Evolutionary conservation across 768 basidiomycete genomes (phyloP), one percentile per base, ranked within the genome.

Genomic region (Rubroboletus satanas): DNA sequence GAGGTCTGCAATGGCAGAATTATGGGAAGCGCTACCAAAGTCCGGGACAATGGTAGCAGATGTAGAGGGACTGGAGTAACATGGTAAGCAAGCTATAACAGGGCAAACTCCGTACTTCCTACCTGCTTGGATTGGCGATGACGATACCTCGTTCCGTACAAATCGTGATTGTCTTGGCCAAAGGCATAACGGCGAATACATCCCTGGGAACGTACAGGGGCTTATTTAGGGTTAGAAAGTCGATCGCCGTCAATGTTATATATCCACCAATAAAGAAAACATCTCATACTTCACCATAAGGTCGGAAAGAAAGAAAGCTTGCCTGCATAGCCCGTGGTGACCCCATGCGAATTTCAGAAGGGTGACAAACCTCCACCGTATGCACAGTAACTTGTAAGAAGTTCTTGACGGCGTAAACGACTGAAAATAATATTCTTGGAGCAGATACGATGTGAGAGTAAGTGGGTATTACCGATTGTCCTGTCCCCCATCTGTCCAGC

Each of bases 121-220:
- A 92, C 91, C 84, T 83, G 26, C 75, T 80, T 23, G 86, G 87
- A 62, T 87, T 83, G 9, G 82, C 73, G 39, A 90, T 82, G 8
- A 84, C 76, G 32, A 93, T 77, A 11, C 84, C 81, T 29, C 82
- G 81, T 33, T 80, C 79, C 0, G 84, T 83, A 58, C 83, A 83
- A 26, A 93, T 77, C 0, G 83, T 85, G 7, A 90, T 73, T 0
- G 79, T 85, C 68, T 83, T 87, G 5, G 73, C 71, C 35, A 93
- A 66, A 14, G 83, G 73, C 5, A 77, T 80, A 28, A 90, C 73
- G 51, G 83, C 79, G 51, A 79, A 78, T 0, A 83, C 83, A 53
- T 91, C 88, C 63, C 82, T 85, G 0, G 90, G 85, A 45, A 92
- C 78, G 59, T 82, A 85, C 11, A 85, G 79, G 2, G 82, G 71